Evolutionary conservation across 2,329 filamentous ascomycete genomes (phyloP).

Genomic region (Penicillium hesseltinei): DNA sequence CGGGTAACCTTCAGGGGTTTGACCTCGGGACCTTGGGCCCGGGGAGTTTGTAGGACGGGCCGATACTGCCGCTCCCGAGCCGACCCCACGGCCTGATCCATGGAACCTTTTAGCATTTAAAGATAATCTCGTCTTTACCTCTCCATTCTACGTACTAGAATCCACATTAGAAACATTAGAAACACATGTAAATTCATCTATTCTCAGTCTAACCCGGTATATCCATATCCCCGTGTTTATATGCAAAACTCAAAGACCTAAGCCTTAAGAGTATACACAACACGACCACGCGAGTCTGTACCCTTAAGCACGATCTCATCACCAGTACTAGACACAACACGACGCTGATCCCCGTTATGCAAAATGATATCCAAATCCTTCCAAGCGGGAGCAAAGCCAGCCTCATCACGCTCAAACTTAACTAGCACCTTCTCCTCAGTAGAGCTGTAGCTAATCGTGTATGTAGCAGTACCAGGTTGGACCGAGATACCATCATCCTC

Average conservation of each 20-base stretch:
- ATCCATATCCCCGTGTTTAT: neutral
- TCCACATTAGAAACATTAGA: no score
- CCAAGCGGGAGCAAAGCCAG: conserved; percentile 51
- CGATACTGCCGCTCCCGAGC: no score
- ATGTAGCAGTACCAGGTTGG: conserved; percentile 41
- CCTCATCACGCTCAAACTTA: conserved; percentile 39
- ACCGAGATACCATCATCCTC: conserved; percentile 59
- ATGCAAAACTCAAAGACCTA: conserved; percentile 3
- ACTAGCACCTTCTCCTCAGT: conserved; percentile 48
- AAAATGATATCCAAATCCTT: conserved; percentile 51
- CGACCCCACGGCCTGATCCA: no score
- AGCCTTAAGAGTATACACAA: conserved; percentile 32
- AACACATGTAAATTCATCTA: no score
- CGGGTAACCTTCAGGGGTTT: no score
- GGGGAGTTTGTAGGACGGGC: no score
- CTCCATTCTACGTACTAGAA: no score
- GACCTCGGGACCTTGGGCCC: no score
- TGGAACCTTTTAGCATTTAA: no score
- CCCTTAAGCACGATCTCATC: conserved; percentile 31
- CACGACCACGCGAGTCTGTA: conserved; percentile 27
- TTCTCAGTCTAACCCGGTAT: no score
- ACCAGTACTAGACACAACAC: conserved; percentile 36
- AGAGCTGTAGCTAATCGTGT: conserved; percentile 46
- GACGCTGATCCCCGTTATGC: conserved; percentile 50
- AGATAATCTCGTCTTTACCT: no score